Conservation (phyloP, 2,329 filamentous ascomycete species). For the Chrysoporthe deuterocubensis region DNA sequence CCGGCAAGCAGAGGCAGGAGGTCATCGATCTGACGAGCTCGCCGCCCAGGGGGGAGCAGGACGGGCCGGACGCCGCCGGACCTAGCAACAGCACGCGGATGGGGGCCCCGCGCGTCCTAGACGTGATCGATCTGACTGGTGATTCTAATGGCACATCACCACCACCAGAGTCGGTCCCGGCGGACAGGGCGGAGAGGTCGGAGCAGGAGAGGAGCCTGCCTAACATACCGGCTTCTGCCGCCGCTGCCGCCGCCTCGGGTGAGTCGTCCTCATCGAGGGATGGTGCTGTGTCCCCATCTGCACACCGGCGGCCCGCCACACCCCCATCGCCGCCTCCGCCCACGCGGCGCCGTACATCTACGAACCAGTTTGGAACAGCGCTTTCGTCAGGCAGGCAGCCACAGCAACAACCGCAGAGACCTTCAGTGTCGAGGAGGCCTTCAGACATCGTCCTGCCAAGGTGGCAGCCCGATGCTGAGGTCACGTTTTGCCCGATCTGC, state of each 20-base stretch:
- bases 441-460: conserved; percentile 65
- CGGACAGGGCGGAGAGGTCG: conserved; percentile 11
- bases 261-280: conserved; percentile 5
- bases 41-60: conserved; percentile 1
- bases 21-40: conserved; percentile 23
- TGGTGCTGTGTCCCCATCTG: conserved; percentile 17
- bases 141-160: conserved; percentile 1
- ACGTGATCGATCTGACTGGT: conserved; percentile 28
- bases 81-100: conserved; percentile 8
- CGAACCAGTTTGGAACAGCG: conserved; percentile 15
- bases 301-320: conserved; percentile 23
- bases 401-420: conserved; percentile 14
- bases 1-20: conserved; percentile 1
- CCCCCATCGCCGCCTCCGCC: conserved; percentile 28
- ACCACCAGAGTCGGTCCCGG: conserved; percentile 7
- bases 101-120: neutral
- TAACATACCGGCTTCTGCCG: conserved; percentile 10
- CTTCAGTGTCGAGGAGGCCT: conserved; percentile 22
- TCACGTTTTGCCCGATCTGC: conserved; percentile 84
- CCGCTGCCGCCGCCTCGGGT: neutral
- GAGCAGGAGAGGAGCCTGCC: conserved; percentile 27
- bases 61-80: neutral
- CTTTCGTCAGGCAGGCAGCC: neutral
- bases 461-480: conserved; percentile 90
- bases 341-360: conserved; percentile 24